Conservation (phyloP, 2,329 filamentous ascomycete genomes). For the Tricladium varicosporioides region DNA sequence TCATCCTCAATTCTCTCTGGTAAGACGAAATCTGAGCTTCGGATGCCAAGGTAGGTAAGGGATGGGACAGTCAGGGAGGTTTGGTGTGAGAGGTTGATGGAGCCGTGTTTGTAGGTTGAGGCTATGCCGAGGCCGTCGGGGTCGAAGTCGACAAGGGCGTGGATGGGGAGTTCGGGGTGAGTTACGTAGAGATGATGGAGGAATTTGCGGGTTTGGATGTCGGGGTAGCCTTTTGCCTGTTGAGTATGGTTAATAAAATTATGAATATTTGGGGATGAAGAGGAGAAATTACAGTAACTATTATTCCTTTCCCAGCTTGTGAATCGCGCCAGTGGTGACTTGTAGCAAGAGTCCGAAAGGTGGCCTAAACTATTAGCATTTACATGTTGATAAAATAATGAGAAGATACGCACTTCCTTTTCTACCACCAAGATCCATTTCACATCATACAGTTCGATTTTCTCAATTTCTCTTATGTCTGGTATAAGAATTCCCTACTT, state of each 20-base stretch:
- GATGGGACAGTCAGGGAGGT: slow-evolving; percentile 44
- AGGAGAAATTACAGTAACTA: slow-evolving; percentile 58
- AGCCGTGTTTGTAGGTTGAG: slow-evolving; percentile 70
- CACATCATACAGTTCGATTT: slow-evolving; percentile 47
- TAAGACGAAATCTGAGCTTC: slow-evolving; percentile 30
- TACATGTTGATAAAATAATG: background rate
- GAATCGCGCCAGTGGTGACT: slow-evolving; percentile 53
- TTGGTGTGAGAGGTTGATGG: slow-evolving; percentile 61
- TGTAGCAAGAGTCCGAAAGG: slow-evolving; percentile 65
- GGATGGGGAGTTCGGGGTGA: slow-evolving; percentile 53
- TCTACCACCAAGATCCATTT: slow-evolving; percentile 73
- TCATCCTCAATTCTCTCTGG: slow-evolving; percentile 1
- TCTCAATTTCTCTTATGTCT: slow-evolving; percentile 45
- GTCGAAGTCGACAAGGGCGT: slow-evolving; percentile 71
- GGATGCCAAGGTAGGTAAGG: slow-evolving; percentile 64
- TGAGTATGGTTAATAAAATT: background rate
- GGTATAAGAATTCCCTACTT: slow-evolving; percentile 60
- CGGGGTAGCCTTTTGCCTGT: slow-evolving; percentile 80
- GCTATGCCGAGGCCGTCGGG: slow-evolving; percentile 74
- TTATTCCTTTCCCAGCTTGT: slow-evolving; percentile 53
- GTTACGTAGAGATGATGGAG: slow-evolving; percentile 51
- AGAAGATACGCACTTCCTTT: slow-evolving; percentile 60
- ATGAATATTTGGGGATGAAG: background rate
- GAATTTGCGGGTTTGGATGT: slow-evolving; percentile 67
- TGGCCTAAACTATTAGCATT: slow-evolving; percentile 54